Evolutionary conservation across 176 grass and related monocot species (phyloP).

Genomic region (Olyra latifolia): DNA sequence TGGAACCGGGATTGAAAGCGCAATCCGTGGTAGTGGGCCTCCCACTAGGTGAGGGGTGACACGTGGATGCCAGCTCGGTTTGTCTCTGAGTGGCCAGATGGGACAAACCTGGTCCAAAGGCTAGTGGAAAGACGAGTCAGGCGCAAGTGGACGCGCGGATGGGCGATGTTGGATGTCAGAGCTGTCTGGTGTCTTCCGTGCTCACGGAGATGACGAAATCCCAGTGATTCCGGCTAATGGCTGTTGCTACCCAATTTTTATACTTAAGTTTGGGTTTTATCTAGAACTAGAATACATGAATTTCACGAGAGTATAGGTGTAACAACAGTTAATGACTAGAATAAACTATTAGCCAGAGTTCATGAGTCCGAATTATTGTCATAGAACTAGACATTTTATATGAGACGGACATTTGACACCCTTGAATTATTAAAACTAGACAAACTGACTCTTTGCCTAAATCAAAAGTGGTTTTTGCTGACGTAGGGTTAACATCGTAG

Average conservation of each 20-base stretch:
- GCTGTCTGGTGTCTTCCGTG: not conserved
- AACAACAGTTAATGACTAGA: too few relatives aligned
- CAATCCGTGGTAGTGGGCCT: too few relatives aligned
- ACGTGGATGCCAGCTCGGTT: not conserved
- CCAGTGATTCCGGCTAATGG: not conserved
- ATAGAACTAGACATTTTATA: too few relatives aligned
- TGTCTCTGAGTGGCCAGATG: slow-evolving; percentile 2
- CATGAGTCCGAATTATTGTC: too few relatives aligned
- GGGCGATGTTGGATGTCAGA: not conserved
- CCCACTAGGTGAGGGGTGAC: not conserved
- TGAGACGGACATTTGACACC: too few relatives aligned
- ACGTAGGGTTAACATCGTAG: too few relatives aligned
- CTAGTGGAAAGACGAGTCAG: not conserved
- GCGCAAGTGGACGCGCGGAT: not conserved
- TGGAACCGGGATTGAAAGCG: too few relatives aligned
- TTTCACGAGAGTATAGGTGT: too few relatives aligned
- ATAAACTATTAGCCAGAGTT: too few relatives aligned
- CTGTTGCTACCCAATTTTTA: not conserved
- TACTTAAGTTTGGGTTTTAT: not conserved
- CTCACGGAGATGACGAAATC: not conserved
- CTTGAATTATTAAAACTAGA: too few relatives aligned
- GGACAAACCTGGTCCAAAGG: slow-evolving; percentile 21
- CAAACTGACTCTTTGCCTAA: too few relatives aligned
- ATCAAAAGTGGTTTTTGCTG: too few relatives aligned
- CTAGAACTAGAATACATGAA: not conserved